Conservation (phyloP, 768 basidiomycete species). For the Russula virescens region DNA sequence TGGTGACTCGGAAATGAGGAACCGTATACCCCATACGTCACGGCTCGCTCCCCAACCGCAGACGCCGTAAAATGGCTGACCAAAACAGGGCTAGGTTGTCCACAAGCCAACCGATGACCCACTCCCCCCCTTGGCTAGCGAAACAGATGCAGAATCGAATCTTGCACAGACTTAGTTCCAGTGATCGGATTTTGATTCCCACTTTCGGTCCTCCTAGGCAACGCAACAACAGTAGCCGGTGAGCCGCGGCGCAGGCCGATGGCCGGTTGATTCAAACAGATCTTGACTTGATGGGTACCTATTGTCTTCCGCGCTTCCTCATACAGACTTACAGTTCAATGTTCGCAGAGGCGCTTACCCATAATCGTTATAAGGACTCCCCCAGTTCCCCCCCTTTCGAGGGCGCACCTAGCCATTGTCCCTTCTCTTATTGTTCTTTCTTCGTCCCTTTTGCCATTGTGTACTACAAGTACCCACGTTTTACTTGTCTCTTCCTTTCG, state of each 20-base stretch:
- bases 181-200: constrained; percentile 14
- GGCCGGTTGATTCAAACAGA: background rate
- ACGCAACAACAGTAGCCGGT: background rate
- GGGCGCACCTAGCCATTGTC: background rate
- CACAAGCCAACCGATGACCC: no score
- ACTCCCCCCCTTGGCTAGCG: no score
- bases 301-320: background rate
- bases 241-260: background rate
- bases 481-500: constrained; percentile 11
- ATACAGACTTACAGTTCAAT: background rate
- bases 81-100: no score
- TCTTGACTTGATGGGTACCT: background rate
- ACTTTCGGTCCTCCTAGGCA: background rate
- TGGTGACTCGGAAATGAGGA: no score
- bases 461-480: constrained; percentile 18
- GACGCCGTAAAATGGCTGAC: no score
- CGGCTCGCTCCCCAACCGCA: no score
- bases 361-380: constrained; percentile 16
- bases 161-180: background rate
- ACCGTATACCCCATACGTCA: no score
- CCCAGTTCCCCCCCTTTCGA: background rate
- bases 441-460: background rate
- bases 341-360: constrained; percentile 12
- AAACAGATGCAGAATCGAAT: background rate
- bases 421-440: constrained; percentile 13